A percentile compares a stretch with the other conserved stretches of the same genome.
Conservation (phyloP, 352 stramenopile genomes). For the Pythium periplocum region DNA sequence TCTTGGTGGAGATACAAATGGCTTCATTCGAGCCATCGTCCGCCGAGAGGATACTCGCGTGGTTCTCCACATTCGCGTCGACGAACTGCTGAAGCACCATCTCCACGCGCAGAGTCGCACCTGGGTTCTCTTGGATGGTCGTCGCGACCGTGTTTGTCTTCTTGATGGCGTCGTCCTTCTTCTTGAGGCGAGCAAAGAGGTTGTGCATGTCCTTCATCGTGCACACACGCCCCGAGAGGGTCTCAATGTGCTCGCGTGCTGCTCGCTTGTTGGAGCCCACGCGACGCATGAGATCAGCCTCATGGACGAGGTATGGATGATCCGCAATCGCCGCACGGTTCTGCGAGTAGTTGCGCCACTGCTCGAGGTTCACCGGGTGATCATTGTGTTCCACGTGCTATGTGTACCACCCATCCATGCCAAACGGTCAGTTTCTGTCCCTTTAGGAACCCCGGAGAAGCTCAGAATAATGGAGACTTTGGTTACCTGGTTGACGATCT, state of each 20-base stretch:
- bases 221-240: constrained; percentile 56
- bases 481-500: constrained; percentile 32
- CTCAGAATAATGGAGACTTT: too few species aligned
- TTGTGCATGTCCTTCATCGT: constrained; percentile 85
- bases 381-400: constrained; percentile 62
- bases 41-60: constrained; percentile 64
- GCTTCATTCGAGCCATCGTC: constrained; percentile 71
- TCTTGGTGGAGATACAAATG: constrained; percentile 65
- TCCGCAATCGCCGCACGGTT: constrained; percentile 66
- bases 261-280: constrained; percentile 66
- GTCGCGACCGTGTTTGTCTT: constrained; percentile 25
- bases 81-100: constrained; percentile 61
- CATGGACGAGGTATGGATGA: constrained; percentile 63
- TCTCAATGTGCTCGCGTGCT: constrained; percentile 56
- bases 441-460: too few species aligned
- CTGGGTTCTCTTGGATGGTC: constrained; percentile 1
- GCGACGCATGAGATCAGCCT: constrained; percentile 66
- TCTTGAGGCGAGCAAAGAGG: constrained; percentile 54
- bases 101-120: constrained; percentile 29
- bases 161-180: constrained; percentile 50
- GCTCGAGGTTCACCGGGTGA: constrained; percentile 52
- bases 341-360: constrained; percentile 78
- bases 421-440: too few species aligned
- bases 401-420: too few species aligned
- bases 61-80: constrained; percentile 65